Evolutionary conservation across 2,329 filamentous ascomycete genomes (phyloP), one percentile per base, ranked within the genome.

Genomic region (Trichoderma cornu-damae): DNA sequence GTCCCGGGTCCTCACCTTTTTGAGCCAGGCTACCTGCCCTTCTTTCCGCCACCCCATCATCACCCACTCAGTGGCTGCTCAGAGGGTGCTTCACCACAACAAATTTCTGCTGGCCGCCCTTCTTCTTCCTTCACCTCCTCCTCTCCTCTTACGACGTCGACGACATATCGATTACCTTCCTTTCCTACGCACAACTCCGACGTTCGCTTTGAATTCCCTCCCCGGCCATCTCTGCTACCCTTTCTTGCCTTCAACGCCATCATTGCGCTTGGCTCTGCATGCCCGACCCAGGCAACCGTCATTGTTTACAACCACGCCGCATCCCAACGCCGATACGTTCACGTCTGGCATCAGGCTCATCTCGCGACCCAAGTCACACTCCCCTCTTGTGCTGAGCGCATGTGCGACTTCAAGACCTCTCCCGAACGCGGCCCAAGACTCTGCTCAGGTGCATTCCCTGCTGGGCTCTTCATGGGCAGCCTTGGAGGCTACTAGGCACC

Each of bases 401-500:
- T 57, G 54, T 57, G 14, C 38, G 38, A 57, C 38, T 37, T 20
- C 28, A 34, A 11, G 9, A 22, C 30, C 49, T 35, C 22, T 51
- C 38, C 38, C 37, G 37, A 48, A 43, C 30, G 47, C 44, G 20
- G 46, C 46, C 30, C 38, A 40, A 38, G 28, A 20, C 20, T 32
- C 40, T 42, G 44, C 51, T 22, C 20, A 26, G 51, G 35, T 51
- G 44, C 57, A 51, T 22, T 24, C 14, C 34, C 44, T 46, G 14
- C 46, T 22, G 20, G 32, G 30, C 38, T 66, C 65, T 70, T 68
- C 67, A 71, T 72, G 70, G 67, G 68, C 62, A 57, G 58, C 59
- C 61, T 58, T 61, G 65, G 53, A 62, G 64, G 64, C 61, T 65
- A 59, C 60, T 69, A 70, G 67, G 66, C 68, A 71, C 49, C 64